Evolutionary conservation across 495 filamentous ascomycete species (phyloP), one percentile per base, ranked within the genome.

Genomic region (Lentithecium fluviatile): DNA sequence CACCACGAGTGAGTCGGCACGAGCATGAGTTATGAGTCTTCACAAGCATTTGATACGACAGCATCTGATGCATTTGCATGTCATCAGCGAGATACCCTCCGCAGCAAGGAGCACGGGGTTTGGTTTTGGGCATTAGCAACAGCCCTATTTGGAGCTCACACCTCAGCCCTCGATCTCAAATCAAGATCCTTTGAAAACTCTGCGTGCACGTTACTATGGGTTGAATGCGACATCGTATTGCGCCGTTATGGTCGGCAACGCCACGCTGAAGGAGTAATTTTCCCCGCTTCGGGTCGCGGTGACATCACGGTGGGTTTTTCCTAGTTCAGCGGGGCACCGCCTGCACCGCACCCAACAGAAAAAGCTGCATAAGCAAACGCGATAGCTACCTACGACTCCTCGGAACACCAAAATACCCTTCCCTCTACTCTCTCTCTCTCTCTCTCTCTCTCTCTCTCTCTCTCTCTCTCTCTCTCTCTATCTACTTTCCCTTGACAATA

Each of bases 21-120:
- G 40, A 55, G 36, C 23, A 57, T 46, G 24, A 47, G 54, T 49
- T 49, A 49, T 7, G 37, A 25, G 34, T 24, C 34, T 29, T 11
- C n/a, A 23, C 19, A 15, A 24, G 23, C 42, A 45, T 36, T 15
- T 25, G 11, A n/a, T 45, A 56, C 38, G 42, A 58, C 43, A 40
- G 26, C 55, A 61, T 48, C 40, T 38, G 49, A 54, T 38, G 50
- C n/a, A 54, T 36, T 47, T 20, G 40, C 29, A 46, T 54, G 25
- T 52, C 50, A 62, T 47, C 52, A 50, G 59, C 52, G 50, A 55
- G 59, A 62, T 62, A 62, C 59, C 59, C 59, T 62, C 59, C 51
- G 47, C 24, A 19, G 50, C 58, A 59, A 53, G 50, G 49, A 61
- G 51, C 52, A 56, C 50, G 20, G 43, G 59, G 40, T 61, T 54